Evolutionary conservation across 495 filamentous ascomycete genomes (phyloP).

Genomic region (Penicillium bialowiezense): DNA sequence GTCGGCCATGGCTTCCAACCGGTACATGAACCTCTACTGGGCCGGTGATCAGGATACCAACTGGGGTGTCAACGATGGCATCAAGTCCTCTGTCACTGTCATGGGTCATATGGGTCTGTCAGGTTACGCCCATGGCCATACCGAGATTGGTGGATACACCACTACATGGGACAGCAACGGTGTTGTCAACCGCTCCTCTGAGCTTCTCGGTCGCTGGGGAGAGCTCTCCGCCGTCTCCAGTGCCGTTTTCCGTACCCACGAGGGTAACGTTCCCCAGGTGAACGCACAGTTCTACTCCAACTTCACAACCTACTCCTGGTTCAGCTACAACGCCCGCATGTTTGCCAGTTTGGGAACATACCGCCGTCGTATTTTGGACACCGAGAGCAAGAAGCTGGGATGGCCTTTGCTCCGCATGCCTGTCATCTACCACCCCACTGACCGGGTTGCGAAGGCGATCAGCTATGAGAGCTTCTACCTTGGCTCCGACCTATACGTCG

Average conservation of each 20-base stretch:
- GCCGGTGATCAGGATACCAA: slow-evolving; percentile 23
- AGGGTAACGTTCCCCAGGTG: slow-evolving; percentile 21
- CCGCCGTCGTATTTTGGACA: slow-evolving; percentile 21
- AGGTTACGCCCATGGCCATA: slow-evolving; percentile 22
- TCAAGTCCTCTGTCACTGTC: slow-evolving; percentile 25
- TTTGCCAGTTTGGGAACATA: slow-evolving; percentile 20
- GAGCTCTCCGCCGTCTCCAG: slow-evolving; percentile 23
- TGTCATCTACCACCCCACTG: slow-evolving; percentile 22
- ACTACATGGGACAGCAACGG: slow-evolving; percentile 18
- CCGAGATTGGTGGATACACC: slow-evolving; percentile 25
- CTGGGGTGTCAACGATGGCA: slow-evolving; percentile 27
- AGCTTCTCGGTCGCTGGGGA: slow-evolving; percentile 25
- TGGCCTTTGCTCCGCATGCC: slow-evolving; percentile 28
- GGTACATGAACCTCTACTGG: slow-evolving; percentile 27
- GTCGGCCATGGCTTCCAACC: slow-evolving; percentile 17
- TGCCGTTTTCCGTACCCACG: slow-evolving; percentile 23
- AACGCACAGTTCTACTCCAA: slow-evolving; percentile 27
- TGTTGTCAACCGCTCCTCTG: slow-evolving; percentile 21
- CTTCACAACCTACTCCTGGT: slow-evolving; percentile 17
- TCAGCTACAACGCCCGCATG: slow-evolving; percentile 25
- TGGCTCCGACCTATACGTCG: slow-evolving; percentile 22
- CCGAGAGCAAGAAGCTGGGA: slow-evolving; percentile 20
- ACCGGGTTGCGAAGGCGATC: slow-evolving; percentile 16
- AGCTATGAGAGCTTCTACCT: slow-evolving; percentile 28
- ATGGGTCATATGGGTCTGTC: slow-evolving; percentile 27